Conservation (phyloP, 345 rosid genomes). For the Luvunga scandens region DNA sequence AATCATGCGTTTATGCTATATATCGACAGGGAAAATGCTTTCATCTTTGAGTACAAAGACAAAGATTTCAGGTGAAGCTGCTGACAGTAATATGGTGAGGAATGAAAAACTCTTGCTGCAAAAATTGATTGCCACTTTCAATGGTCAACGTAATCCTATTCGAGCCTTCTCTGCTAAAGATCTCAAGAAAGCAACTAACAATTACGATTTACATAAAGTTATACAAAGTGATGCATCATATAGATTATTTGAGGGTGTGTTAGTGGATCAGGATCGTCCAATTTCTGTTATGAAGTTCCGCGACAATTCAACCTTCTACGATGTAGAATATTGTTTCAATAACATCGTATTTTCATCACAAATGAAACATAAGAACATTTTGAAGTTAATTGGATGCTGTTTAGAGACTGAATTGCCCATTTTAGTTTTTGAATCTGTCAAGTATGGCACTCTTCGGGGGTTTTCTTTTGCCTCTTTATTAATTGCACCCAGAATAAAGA, state of each 20-base stretch:
- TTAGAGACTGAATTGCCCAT: constrained; percentile 5
- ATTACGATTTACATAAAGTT: neutral
- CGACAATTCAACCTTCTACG: neutral
- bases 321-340: neutral
- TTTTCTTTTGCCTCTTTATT: neutral
- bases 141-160: constrained; percentile 16
- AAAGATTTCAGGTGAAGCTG: no score
- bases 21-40: no score
- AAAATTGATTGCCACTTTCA: neutral
- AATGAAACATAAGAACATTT: constrained; percentile 9
- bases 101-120: neutral
- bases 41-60: no score
- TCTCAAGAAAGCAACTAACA: constrained; percentile 12
- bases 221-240: fast-evolving
- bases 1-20: no score
- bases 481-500: constrained; percentile 14
- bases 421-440: constrained; percentile 8
- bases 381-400: neutral
- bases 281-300: constrained; percentile 6
- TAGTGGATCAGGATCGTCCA: neutral
- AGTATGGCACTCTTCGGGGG: neutral
- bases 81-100: neutral
- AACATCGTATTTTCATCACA: neutral
- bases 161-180: constrained; percentile 15
- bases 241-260: neutral